Evolutionary conservation across 129 eudicot species (phyloP), one percentile per base, ranked within the genome.

Genomic region (Dittrichia graveolens): DNA sequence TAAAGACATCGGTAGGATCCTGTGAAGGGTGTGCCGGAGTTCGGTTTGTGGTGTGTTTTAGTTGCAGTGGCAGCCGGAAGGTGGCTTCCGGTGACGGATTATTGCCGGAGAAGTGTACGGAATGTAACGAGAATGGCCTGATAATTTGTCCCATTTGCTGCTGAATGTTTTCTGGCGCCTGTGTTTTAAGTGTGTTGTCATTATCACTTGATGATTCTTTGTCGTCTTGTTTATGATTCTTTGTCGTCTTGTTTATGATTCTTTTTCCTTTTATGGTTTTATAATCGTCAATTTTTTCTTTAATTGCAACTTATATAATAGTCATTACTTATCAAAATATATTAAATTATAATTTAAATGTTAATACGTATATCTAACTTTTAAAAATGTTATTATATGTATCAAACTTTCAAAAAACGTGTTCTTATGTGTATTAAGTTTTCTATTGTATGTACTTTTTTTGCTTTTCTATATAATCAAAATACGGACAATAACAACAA

Each of bases 51-150:
- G 74, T 89, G 74, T 93, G 98, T 71, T 82, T 74, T 74, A 74
- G 66, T 50, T 93, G 98, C 79, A 80, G 85, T 40, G 98, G 98
- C 13, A 85, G 98, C 75, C 81, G 82, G 62, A 93, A 86, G 55
- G 70, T 87, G 66, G 87, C 75, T 56, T 81, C 64, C 53, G 79
- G 45, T 40, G 78, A 69, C 5, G 76, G 49, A 45, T 85, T 60
- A 6, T 45, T 45, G 48, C 31, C 73, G 52, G 79, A 48, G 12
- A 76, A 79, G 59, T 92, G 98, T 73, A 53, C 40, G 40, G 83
- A 85, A 4, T 92, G 98, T 75, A 92, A 92, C 60, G 98, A 92
- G 81, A 92, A 92, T 81, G 98, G 96, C 10, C 60, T 89, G 71
- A 56, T 87, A 18, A 68, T 82, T 43, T 93, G 98, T 80, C 92